Conservation (phyloP, 371 early-diverging fungal species). For the Mucor velutinosus region DNA sequence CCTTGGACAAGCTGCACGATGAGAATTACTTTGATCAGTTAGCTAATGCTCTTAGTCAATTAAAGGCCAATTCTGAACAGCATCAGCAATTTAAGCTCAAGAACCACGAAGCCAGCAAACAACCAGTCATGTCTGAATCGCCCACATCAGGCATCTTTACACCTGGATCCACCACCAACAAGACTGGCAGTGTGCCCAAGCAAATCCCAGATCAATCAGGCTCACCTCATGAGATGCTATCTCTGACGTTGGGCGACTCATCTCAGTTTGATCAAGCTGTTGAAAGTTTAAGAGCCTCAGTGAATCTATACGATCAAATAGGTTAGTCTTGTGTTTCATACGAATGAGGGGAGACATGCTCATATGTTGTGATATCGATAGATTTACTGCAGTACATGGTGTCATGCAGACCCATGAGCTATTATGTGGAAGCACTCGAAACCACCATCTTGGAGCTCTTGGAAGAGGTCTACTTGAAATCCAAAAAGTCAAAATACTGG, state of each 20-base stretch:
- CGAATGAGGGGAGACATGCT: background rate
- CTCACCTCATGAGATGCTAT: conserved; percentile 46
- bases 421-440: conserved; percentile 44
- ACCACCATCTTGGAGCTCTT: conserved; percentile 67
- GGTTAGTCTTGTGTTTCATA: conserved; percentile 21
- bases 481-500: conserved; percentile 74
- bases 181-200: conserved; percentile 11
- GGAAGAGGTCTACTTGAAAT: conserved; percentile 82
- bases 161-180: conserved; percentile 11
- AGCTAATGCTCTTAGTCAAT: conserved; percentile 21
- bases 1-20: conserved; percentile 33
- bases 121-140: background rate
- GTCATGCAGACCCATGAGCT: conserved; percentile 66
- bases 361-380: background rate
- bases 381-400: conserved; percentile 77
- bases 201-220: background rate
- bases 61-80: conserved; percentile 20
- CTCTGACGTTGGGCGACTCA: conserved; percentile 71
- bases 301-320: conserved; percentile 82
- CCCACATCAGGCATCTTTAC: background rate
- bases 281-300: conserved; percentile 58
- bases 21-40: conserved; percentile 40
- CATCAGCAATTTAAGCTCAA: conserved; percentile 48
- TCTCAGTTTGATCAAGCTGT: conserved; percentile 64
- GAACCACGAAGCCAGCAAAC: conserved; percentile 35